Evolutionary conservation across 177 flowering plant species (phyloP), one percentile per base, ranked within the genome.

Genomic region (Vitis hybrid): DNA sequence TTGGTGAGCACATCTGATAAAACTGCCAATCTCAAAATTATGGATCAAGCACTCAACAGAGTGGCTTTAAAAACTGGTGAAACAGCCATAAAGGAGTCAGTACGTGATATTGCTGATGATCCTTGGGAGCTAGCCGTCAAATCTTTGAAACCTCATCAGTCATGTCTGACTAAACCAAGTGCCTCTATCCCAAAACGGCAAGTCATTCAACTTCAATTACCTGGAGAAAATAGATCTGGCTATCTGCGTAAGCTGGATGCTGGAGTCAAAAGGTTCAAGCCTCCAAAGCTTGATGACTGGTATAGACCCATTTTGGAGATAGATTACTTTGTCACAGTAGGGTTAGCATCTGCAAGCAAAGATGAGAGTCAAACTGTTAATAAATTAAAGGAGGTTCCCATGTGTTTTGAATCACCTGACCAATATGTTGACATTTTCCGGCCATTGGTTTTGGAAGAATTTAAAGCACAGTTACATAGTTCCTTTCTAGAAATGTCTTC

Each of bases 401-500:
- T 82, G 16, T 82, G 74, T 75, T 96, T 96, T 72, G 57, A 82
- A 49, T 90, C 99, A 55, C 83, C 90, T 49, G 90, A 89, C 22
- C 90, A 92, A 61, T 96, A 93, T 78, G 80, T 92, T 66, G 82
- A 81, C 50, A 86, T 96, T 65, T 92, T 96, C 73, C 87, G 86
- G 66, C 98, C 99, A 9, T 81, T 96, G 78, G 85, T 93, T 66
- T 78, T 96, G 81, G 99, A 93, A 75, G 99, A 96, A 78, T 92
- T 93, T 64, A 92, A 89, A 81, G 97, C 99, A 66, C 98, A 96
- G 75, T 67, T 96, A 22, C 83, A 77, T 57, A 90, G 80, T 77
- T 85, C 92, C 65, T 93, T 82, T 73, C 68, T 78, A 63, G 99
- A 96, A 81, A 68, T 85, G 70, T 77, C 90, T 68, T 91, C 93